Evolutionary conservation across 441 rosid species (phyloP), one percentile per base, ranked within the genome.

Genomic region (Raphanus hybrid): DNA sequence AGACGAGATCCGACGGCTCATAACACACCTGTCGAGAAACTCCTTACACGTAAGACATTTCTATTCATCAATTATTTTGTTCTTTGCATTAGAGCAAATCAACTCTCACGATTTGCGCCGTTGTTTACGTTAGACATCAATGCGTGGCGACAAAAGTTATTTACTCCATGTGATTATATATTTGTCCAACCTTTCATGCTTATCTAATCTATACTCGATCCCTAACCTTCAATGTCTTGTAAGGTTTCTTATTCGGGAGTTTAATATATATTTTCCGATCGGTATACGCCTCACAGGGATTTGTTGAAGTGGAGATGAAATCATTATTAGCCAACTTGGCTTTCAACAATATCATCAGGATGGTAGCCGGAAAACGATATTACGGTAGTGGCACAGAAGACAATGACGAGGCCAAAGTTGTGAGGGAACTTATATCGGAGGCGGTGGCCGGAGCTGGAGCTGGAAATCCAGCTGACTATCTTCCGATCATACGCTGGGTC

Each of bases 1-100:
- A 55, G 87, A 85, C 2, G 94, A 89, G 81, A 74, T 85, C 12
- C 76, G 64, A 61, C 73, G 52, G 50, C 55, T 85, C 1, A 58
- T 87, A 7, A 11, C 55, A 12, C 79, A 65, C 26, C 68, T 85
- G 29, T 64, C 76, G 6, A 59, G 27, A 0, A 16, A 48, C 69
- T 72, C 76, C 5, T 29, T 50, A 72, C 69, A 72, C 50, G 76
- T 72, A 61, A 77, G 35, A 76, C 77, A 64, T 16, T 35, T 15
- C 3, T 14, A 8, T 34, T 32, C 6, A 29, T 61, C n/a, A 2
- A 61, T 58, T 0, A 4, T 58, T 58, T 16, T 54, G 4, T 29
- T 6, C 3, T 69, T 77, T 50, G 12, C 4, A 27, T 0, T 64
- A 37, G 52, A 16, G 52, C 26, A 59, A 59, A 59, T 54, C 23